Conservation (phyloP, 2,329 filamentous ascomycete species). For the Xylaria multiplex region DNA sequence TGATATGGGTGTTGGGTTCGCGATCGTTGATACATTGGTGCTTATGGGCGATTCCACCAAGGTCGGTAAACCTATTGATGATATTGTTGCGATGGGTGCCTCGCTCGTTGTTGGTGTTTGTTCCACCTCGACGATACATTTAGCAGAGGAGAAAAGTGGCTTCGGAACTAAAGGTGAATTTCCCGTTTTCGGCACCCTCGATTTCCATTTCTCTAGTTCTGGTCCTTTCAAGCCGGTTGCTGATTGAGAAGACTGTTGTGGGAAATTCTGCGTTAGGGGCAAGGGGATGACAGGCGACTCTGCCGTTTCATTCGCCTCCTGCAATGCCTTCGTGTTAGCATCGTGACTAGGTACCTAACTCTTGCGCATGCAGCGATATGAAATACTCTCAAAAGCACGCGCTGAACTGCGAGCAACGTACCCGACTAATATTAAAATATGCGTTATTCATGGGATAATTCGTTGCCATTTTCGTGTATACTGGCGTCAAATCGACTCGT, state of each 20-base stretch:
- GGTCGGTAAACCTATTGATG: background rate
- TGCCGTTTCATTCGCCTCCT: slow-evolving; percentile 34
- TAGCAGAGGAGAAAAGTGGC: slow-evolving; percentile 33
- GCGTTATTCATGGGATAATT: slow-evolving; percentile 28
- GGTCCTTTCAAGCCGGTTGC: background rate
- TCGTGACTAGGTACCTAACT: background rate
- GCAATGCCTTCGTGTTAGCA: slow-evolving; percentile 25
- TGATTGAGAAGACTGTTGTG: slow-evolving; percentile 11
- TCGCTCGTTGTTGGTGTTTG: background rate
- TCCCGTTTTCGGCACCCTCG: slow-evolving; percentile 23
- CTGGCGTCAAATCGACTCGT: background rate
- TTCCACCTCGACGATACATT: slow-evolving; percentile 19
- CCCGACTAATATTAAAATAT: slow-evolving; percentile 30
- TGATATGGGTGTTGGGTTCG: slow-evolving; percentile 25
- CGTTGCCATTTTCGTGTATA: slow-evolving; percentile 14
- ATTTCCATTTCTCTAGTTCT: slow-evolving; percentile 28
- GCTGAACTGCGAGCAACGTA: slow-evolving; percentile 16
- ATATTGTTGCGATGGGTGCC: too few species aligned
- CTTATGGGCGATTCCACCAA: slow-evolving; percentile 8
- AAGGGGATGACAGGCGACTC: slow-evolving; percentile 36
- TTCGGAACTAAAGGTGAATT: slow-evolving; percentile 25
- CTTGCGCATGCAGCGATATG: background rate
- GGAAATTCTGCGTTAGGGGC: slow-evolving; percentile 15
- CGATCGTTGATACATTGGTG: slow-evolving; percentile 2
- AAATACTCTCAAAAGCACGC: background rate